A percentile compares a stretch with the other conserved stretches of the same genome.
phyloP scores from a whole-genome alignment of 1,139 yeast species.

The Pneumocystis oryctolagi region DNA sequence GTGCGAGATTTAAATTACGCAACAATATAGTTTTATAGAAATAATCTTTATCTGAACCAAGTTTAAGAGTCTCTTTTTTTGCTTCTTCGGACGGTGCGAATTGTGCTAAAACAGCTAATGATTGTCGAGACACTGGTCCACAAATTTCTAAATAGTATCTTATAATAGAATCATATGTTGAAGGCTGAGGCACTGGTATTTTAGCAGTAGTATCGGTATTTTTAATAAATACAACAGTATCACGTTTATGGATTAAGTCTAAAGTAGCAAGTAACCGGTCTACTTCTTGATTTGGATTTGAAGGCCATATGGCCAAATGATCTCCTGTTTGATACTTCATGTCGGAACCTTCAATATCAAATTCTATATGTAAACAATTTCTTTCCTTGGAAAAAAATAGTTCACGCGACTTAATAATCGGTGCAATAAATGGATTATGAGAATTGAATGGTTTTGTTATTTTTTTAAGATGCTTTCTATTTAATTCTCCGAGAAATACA shows the following conservation, averaged over 20 bases:
- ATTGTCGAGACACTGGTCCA: constrained; percentile 87
- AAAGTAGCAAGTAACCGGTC: constrained; percentile 48
- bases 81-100: constrained; percentile 63
- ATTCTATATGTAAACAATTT: constrained; percentile 79
- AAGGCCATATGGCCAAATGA: constrained; percentile 89
- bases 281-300: constrained; percentile 66
- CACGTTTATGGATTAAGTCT: constrained; percentile 40
- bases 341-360: constrained; percentile 62
- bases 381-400: constrained; percentile 53
- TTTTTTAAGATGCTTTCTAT: constrained; percentile 40
- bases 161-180: constrained; percentile 73
- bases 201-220: constrained; percentile 61
- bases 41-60: constrained; percentile 52
- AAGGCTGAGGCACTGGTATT: constrained; percentile 79
- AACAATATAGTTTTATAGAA: constrained; percentile 53
- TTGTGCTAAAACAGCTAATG: constrained; percentile 57
- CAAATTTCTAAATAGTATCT: constrained; percentile 82
- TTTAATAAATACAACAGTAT: constrained; percentile 48
- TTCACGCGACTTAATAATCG: constrained; percentile 46
- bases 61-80: constrained; percentile 36
- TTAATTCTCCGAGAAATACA: constrained; percentile 79
- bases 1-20: constrained; percentile 58
- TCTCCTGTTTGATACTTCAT: constrained; percentile 88
- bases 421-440: constrained; percentile 71
- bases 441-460: constrained; percentile 69